These are phyloP conservation scores for Pythium guiyangense DNA, from an alignment of 352 stramenopile species.

Conservation along the genomic window DNA sequence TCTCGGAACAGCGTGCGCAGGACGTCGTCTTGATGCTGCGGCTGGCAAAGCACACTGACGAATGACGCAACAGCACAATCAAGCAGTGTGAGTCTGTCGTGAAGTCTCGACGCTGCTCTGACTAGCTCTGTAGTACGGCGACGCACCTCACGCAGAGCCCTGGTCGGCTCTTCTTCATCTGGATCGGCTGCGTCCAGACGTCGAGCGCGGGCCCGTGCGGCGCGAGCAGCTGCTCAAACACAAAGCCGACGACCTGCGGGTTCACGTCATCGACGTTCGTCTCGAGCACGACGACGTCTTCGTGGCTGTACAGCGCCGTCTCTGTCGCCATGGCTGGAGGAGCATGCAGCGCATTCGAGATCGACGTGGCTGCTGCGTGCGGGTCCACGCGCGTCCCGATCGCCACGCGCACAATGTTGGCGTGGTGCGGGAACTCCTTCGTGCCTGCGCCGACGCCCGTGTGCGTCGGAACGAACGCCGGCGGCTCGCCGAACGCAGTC, in stretches of 20 bases:
- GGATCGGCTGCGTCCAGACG: constrained; percentile 84
- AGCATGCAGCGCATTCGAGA: constrained; percentile 14
- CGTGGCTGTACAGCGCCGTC: constrained; percentile 9
- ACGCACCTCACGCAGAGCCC: constrained; percentile 65
- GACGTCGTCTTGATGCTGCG: constrained; percentile 49
- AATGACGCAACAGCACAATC: constrained; percentile 1
- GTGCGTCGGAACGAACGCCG: constrained; percentile 69
- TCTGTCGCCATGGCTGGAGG: background rate
- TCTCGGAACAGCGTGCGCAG: constrained; percentile 68
- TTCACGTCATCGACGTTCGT: constrained; percentile 92
- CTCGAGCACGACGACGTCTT: constrained; percentile 78
- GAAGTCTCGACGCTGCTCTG: background rate
- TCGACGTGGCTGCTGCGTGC: constrained; percentile 23
- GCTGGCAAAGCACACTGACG: constrained; percentile 67
- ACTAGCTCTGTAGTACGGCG: background rate
- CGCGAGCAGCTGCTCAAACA: constrained; percentile 66
- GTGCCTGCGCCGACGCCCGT: too few species aligned
- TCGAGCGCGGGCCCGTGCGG: constrained; percentile 59
- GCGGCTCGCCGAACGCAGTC: constrained; percentile 66
- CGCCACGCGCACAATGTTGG: constrained; percentile 89
- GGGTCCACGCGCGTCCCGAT: constrained; percentile 59
- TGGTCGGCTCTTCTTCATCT: constrained; percentile 91
- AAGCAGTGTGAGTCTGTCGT: background rate
- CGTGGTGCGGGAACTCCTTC: constrained; percentile 86
- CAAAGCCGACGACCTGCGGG: constrained; percentile 74